Conservation (phyloP, 257 asterid species). For the Fraxinus cuspidata region DNA sequence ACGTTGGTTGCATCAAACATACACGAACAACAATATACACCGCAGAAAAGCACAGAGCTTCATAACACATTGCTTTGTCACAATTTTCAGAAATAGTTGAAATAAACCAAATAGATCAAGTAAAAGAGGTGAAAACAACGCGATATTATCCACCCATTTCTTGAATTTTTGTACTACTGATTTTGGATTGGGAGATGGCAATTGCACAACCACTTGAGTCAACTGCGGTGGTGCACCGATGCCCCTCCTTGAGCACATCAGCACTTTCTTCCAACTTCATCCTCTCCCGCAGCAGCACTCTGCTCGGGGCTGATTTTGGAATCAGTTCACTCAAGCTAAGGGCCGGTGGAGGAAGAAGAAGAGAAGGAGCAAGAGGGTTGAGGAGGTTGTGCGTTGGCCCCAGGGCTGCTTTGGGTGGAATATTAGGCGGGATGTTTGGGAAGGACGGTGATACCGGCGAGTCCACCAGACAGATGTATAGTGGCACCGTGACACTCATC, state of each 20-base stretch:
- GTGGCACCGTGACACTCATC: slow-evolving; percentile 57
- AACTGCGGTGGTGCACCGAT: slow-evolving; percentile 19
- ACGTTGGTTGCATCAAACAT: no score
- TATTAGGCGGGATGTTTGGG: slow-evolving; percentile 84
- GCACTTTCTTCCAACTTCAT: slow-evolving; percentile 14
- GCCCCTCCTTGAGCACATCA: slow-evolving; percentile 29
- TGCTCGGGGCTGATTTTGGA: slow-evolving; percentile 4
- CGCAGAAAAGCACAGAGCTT: background rate
- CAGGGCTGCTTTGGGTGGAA: slow-evolving; percentile 76
- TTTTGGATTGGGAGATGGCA: slow-evolving; percentile 25
- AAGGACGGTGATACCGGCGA: slow-evolving; percentile 71
- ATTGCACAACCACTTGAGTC: slow-evolving; percentile 30
- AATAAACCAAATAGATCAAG: background rate
- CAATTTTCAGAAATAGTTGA: background rate
- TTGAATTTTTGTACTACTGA: background rate
- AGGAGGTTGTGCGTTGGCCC: slow-evolving; percentile 27
- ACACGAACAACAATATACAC: background rate
- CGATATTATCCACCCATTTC: background rate
- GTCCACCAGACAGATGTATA: slow-evolving; percentile 68
- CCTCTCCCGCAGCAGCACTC: slow-evolving; percentile 15
- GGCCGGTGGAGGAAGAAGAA: slow-evolving; percentile 21
- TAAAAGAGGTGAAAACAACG: background rate
- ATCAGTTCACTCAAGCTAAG: slow-evolving; percentile 23
- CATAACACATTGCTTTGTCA: background rate
- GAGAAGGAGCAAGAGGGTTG: slow-evolving; percentile 21